phyloP scores from a whole-genome alignment of 1,284 basidiomycete genomes.

The Pseudozyma flocculosa region DNA sequence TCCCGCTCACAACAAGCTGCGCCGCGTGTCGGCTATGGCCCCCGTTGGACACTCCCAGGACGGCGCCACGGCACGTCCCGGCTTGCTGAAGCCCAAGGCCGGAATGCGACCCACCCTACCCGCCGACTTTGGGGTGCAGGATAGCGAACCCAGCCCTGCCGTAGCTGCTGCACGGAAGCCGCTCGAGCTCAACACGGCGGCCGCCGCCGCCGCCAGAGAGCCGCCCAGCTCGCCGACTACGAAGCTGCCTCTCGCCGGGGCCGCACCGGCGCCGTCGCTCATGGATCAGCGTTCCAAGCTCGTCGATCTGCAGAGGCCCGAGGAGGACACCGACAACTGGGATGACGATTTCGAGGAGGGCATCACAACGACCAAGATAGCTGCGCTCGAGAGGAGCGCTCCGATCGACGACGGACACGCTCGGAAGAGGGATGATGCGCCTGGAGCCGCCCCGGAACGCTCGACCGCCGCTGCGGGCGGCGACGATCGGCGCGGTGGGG shows the following conservation, averaged over 20 bases:
- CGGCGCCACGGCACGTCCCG: not conserved
- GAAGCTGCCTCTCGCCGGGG: conserved; percentile 27
- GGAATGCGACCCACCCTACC: conserved; percentile 25
- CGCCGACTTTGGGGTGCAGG: conserved; percentile 11
- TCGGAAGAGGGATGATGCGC: no score
- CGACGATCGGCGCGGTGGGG: no score
- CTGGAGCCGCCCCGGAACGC: no score
- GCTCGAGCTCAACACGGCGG: no score
- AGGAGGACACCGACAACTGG: conserved; percentile 82
- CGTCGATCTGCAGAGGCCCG: conserved; percentile 63
- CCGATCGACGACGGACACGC: not conserved
- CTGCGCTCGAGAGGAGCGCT: conserved; percentile 62
- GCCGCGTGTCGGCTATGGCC: conserved; percentile 9
- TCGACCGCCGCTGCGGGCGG: no score
- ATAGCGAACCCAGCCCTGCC: no score
- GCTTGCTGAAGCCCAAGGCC: conserved; percentile 8
- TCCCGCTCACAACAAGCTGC: conserved; percentile 25
- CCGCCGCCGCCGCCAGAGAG: not conserved
- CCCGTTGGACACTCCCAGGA: not conserved
- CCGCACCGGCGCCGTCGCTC: conserved; percentile 35
- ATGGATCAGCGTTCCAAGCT: conserved; percentile 40
- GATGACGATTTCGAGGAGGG: conserved; percentile 96
- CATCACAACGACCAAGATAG: conserved; percentile 79
- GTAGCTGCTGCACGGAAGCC: no score
- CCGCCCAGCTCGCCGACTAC: not conserved